Evolutionary conservation across 2,329 filamentous ascomycete genomes (phyloP), one percentile per base, ranked within the genome.

Genomic region (Fusarium sp.): DNA sequence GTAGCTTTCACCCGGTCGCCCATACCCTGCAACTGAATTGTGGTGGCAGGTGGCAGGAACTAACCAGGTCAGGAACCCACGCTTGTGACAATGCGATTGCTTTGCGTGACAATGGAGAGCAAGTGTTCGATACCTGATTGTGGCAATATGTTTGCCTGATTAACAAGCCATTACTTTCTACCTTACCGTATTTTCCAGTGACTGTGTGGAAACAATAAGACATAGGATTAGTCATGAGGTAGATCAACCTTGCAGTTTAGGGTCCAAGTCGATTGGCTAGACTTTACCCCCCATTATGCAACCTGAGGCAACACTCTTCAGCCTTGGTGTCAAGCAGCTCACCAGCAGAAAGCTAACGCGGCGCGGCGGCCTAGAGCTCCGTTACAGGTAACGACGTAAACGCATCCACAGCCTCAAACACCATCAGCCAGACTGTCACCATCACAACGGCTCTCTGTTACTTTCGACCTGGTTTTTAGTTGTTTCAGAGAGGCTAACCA

Each of bases 311-410:
- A 42, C 38, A 39, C 17, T 45, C 12, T 11, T 50, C 63, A 72
- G 69, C 70, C 65, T 72, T 57, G 62, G 57, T 57, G 30, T 57
- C 66, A 65, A 70, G 59, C 69, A 70, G 48, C 59, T 66, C 54
- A 68, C 61, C 68, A 73, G 45, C 75, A 70, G 73, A 73, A 70
- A 81, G 79, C 80, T 82, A 82, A 79, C 81, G 81, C 81, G 81
- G 81, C 81, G 76, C 66, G 73, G 75, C 75, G 79, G 85, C 84
- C 85, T 86, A 80, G 84, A 86, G 84, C 84, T 85, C 80, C 70
- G 71, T 75, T 65, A 70, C 63, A 75, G 75, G 66, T 73, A 69
- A 56, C 67, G 67, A 69, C 70, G 70, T 74, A 76, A 69, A 74
- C 73, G 70, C 66, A 73, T 70, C 74, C 64, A 76, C 66, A 70